Percentiles rank a stretch among this genome's conserved stretches.
These are phyloP conservation scores for Neurospora sp. DNA, from an alignment of 2,329 filamentous ascomycete genomes.

Conservation along the genomic window DNA sequence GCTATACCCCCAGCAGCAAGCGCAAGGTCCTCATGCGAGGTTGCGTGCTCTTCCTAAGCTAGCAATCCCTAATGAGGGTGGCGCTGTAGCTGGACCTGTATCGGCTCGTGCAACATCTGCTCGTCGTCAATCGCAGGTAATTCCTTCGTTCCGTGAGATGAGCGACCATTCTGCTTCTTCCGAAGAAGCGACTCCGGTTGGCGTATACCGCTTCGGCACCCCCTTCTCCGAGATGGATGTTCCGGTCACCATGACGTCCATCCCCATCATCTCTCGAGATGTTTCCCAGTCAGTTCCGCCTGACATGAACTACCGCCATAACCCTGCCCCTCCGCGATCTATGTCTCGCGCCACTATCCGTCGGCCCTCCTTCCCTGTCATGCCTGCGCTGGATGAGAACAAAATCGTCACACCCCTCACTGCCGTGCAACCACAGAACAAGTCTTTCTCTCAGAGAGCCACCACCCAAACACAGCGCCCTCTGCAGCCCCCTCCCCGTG, in stretches of 20 bases:
- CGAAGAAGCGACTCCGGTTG: constrained; percentile 48
- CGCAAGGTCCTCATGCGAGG: constrained; percentile 35
- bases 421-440: constrained; percentile 20
- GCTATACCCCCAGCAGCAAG: constrained; percentile 36
- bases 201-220: constrained; percentile 67
- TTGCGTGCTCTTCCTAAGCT: constrained; percentile 53
- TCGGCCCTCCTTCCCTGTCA: constrained; percentile 57
- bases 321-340: constrained; percentile 30
- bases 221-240: constrained; percentile 88
- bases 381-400: constrained; percentile 63
- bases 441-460: constrained; percentile 26
- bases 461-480: constrained; percentile 27
- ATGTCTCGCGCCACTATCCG: constrained; percentile 47
- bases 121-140: constrained; percentile 10
- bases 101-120: constrained; percentile 12
- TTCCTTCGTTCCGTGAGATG: constrained; percentile 18
- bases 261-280: constrained; percentile 66
- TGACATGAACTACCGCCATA: constrained; percentile 69
- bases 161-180: constrained; percentile 12
- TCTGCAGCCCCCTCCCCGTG: constrained; percentile 42
- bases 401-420: constrained; percentile 21
- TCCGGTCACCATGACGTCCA: constrained; percentile 62
- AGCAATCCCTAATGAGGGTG: constrained; percentile 39
- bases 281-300: constrained; percentile 85
- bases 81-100: constrained; percentile 18